Conservation (phyloP, 2,329 filamentous ascomycete genomes). For the Dactylellina drechsleri region DNA sequence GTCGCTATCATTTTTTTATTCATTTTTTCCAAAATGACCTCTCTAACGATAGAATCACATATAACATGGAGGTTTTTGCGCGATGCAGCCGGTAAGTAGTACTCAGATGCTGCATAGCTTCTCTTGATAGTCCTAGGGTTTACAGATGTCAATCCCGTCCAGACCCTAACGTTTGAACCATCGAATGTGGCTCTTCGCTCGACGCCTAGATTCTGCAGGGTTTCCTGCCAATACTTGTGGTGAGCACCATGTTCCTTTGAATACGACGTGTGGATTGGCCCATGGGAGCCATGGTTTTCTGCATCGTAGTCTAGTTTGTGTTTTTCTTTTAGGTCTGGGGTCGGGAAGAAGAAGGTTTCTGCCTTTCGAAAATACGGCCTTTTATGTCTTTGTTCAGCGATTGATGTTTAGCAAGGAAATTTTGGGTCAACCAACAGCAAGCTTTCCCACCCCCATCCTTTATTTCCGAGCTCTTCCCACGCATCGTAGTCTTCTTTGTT, state of each 20-base stretch:
- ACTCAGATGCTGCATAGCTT: slow-evolving; percentile 63
- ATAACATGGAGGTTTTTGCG: slow-evolving; percentile 66
- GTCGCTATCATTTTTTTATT: slow-evolving; percentile 59
- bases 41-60: slow-evolving; percentile 64
- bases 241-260: slow-evolving; percentile 62
- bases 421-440: slow-evolving; percentile 59
- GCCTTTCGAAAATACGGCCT: slow-evolving; percentile 53
- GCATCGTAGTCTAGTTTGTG: slow-evolving; percentile 41
- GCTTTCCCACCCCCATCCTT: slow-evolving; percentile 69
- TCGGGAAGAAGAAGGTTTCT: slow-evolving; percentile 43
- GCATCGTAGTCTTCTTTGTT: slow-evolving; percentile 67
- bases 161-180: slow-evolving; percentile 63
- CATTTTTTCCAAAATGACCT: slow-evolving; percentile 64
- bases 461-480: slow-evolving; percentile 70
- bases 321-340: slow-evolving; percentile 12
- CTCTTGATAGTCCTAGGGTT: slow-evolving; percentile 61
- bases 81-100: slow-evolving; percentile 61
- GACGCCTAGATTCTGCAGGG: slow-evolving; percentile 62
- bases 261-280: slow-evolving; percentile 40
- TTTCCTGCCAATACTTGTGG: slow-evolving; percentile 65
- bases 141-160: slow-evolving; percentile 61
- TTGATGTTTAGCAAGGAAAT: not conserved
- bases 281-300: slow-evolving; percentile 42
- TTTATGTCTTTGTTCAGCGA: not conserved
- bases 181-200: slow-evolving; percentile 61